Conservation (phyloP, 164 flowering plant genomes). For the Sextonia rubra region DNA sequence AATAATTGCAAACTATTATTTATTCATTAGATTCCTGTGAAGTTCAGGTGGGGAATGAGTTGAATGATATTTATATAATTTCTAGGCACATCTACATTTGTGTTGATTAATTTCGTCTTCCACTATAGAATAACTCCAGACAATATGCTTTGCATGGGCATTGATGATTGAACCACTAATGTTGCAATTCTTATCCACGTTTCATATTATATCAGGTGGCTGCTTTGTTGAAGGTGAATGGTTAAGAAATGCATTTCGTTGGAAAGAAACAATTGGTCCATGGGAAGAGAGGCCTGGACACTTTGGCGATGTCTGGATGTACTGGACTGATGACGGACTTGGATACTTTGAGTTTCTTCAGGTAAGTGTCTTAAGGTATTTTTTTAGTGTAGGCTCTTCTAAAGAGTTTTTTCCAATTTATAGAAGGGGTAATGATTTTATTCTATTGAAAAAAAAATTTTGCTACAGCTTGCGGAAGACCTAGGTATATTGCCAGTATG, state of each 20-base stretch:
- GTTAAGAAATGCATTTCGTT: conserved; percentile 89
- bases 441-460: neutral
- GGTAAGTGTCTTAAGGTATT: conserved; percentile 30
- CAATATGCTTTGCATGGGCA: neutral
- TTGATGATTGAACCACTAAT: neutral
- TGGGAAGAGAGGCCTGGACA: conserved; percentile 98
- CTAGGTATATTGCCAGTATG: conserved; percentile 73
- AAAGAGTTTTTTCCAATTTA: too few relatives aligned
- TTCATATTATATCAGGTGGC: conserved; percentile 51
- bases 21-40: neutral
- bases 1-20: neutral
- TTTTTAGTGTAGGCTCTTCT: conserved; percentile 2
- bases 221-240: conserved; percentile 89
- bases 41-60: neutral
- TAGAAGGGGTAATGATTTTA: too few relatives aligned
- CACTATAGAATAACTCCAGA: neutral
- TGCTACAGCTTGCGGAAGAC: conserved; percentile 79
- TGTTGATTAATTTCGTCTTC: neutral
- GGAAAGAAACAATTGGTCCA: conserved; percentile 86
- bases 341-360: conserved; percentile 92
- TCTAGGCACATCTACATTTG: neutral
- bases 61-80: neutral
- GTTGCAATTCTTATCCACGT: neutral
- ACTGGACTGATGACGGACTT: conserved; percentile 98
- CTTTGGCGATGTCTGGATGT: conserved; percentile 90